phyloP scores from a whole-genome alignment of 441 rosid genomes.

The Adansonia madagascariensis region DNA sequence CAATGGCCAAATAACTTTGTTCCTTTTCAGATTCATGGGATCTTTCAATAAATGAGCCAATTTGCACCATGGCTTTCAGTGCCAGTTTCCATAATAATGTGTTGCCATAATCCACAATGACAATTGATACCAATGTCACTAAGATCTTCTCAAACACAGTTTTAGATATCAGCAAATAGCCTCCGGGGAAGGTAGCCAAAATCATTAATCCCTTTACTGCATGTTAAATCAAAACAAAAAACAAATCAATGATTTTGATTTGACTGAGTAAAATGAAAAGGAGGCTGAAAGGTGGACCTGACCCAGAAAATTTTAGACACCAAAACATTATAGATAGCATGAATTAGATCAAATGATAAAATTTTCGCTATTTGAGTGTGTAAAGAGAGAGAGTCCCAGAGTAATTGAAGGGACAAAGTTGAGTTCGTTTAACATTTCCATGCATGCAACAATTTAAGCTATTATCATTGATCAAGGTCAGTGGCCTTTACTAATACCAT shows the following conservation, averaged over 20 bases:
- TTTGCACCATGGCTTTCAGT: constrained; percentile 67
- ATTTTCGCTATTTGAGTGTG: not conserved
- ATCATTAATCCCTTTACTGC: constrained; percentile 85
- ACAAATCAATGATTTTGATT: constrained; percentile 2
- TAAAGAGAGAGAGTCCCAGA: not conserved
- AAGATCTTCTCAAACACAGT: constrained; percentile 67
- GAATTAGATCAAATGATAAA: not conserved
- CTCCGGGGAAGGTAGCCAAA: constrained; percentile 64
- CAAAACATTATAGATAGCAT: not conserved
- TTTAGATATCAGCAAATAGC: constrained; percentile 50
- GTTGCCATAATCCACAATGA: constrained; percentile 49
- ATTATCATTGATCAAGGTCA: not conserved
- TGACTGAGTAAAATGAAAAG: not conserved
- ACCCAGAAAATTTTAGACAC: constrained; percentile 8
- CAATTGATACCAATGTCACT: constrained; percentile 54
- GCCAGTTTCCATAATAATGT: constrained; percentile 65
- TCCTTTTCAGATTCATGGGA: constrained; percentile 59
- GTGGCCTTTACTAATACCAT: not conserved
- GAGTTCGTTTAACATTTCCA: no score
- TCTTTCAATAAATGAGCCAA: constrained; percentile 66
- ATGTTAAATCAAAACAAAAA: constrained; percentile 29
- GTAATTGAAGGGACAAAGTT: not conserved
- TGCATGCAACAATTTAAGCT: no score
- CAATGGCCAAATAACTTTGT: constrained; percentile 57
- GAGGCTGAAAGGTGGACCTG: not conserved